Evolutionary conservation across 2,329 filamentous ascomycete species (phyloP), one percentile per base, ranked within the genome.

Genomic region (Ascochyta rabiei): DNA sequence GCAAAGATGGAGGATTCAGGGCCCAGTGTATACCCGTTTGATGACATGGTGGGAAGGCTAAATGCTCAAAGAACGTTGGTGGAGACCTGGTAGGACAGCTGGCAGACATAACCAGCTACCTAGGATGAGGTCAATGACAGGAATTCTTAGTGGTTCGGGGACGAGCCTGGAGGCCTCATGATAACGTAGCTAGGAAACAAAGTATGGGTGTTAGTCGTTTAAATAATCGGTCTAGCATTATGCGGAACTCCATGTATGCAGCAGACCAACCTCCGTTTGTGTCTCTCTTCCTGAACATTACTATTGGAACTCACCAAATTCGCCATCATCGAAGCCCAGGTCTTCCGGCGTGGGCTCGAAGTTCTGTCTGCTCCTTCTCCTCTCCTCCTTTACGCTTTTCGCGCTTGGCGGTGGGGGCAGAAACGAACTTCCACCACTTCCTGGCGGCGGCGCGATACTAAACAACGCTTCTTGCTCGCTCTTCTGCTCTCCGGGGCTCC

Each of bases 281-380:
- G 1, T 28, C 24, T 6, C 2, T 12, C n/a, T 30, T 9, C 12
- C n/a, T 16, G n/a, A 10, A 9, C 19, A 16, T 16, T 42, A 16
- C 64, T 67, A 83, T 67, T 84, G 81, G 77, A 96, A 96, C 76
- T 96, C 91, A 18, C 90, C 91, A 82, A 92, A 93, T 69, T 93
- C 89, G 1, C 91, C 91, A 71, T 96, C 90, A 68, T 96, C 91
- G 66, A 95, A 95, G 0, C 90, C 90, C 61, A 93, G 68, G 54
- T 91, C 87, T 68, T 87, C 73, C 15, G 79, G 78, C 35, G 75
- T 76, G 38, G 38, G 58, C 52, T 75, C 71, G 43, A 71, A 73
- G n/a, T 57, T 78, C 67, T 79, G 81, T 72, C 79, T 73, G 61
- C 78, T 81, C 66, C 76, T 74, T 66, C 82, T 80, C 75, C 85